Conservation (phyloP, 371 early-diverging fungal species). For the Rhizomucor miehei region DNA sequence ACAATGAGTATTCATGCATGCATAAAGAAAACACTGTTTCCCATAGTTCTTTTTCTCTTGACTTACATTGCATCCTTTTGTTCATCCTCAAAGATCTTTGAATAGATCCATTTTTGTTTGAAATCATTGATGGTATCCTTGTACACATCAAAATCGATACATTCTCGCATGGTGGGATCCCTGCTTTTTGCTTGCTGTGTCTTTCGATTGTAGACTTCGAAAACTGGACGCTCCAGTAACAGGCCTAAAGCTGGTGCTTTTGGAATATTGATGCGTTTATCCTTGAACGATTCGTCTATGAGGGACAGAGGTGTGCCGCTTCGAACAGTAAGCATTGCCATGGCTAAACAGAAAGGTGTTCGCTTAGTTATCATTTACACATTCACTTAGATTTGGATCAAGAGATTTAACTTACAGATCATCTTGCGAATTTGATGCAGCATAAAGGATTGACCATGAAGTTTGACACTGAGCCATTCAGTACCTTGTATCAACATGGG, state of each 20-base stretch:
- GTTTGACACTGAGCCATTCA: slow-evolving; percentile 92
- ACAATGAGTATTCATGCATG: not conserved
- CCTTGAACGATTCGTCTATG: slow-evolving; percentile 64
- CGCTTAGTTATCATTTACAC: not conserved
- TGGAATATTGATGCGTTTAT: slow-evolving; percentile 87
- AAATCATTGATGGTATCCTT: slow-evolving; percentile 75
- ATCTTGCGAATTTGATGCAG: slow-evolving; percentile 99
- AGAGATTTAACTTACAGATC: slow-evolving; percentile 66
- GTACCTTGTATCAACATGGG: slow-evolving; percentile 74
- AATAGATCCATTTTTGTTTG: slow-evolving; percentile 80
- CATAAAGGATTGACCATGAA: slow-evolving; percentile 99
- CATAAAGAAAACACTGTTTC: not conserved
- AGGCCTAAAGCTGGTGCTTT: slow-evolving; percentile 98
- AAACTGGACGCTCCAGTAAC: slow-evolving; percentile 81
- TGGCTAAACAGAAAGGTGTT: slow-evolving; percentile 30
- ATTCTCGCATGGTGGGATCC: not conserved
- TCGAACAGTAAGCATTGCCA: slow-evolving; percentile 80
- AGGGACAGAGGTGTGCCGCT: slow-evolving; percentile 68
- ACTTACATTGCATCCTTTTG: slow-evolving; percentile 50
- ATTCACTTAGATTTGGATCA: not conserved
- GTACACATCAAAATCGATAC: not conserved
- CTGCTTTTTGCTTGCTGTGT: not conserved
- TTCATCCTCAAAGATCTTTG: slow-evolving; percentile 62
- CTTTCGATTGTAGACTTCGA: slow-evolving; percentile 63
- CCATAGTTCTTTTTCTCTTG: not conserved